Conservation (phyloP, 192 early-diverging fungal species). For the Backusella macrospora region DNA sequence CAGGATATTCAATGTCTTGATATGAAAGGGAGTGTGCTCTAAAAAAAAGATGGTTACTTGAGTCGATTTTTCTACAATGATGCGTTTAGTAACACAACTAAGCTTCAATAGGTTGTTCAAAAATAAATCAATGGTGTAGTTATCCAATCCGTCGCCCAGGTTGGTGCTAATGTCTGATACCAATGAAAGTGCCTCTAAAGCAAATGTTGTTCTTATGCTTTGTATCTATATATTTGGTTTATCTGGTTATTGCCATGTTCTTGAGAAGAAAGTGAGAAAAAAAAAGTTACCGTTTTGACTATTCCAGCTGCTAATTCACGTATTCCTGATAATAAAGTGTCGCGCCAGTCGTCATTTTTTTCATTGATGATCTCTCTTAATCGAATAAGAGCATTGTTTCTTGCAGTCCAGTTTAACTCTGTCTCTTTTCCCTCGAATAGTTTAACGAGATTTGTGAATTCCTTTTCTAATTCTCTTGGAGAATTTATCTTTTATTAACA, state of each 20-base stretch:
- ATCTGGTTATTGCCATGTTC: not conserved
- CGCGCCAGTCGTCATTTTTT: constrained; percentile 16
- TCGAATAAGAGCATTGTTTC: constrained; percentile 25
- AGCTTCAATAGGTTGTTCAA: constrained; percentile 34
- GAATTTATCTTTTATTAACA: constrained; percentile 17
- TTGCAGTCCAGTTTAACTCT: constrained; percentile 39
- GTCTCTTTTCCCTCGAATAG: constrained; percentile 39
- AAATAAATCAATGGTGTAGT: constrained; percentile 39
- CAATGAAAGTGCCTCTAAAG: constrained; percentile 27
- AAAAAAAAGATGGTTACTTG: constrained; percentile 32
- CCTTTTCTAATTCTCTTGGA: constrained; percentile 24
- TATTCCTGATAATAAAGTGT: constrained; percentile 16
- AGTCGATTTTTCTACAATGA: constrained; percentile 26
- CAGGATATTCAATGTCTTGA: constrained; percentile 30
- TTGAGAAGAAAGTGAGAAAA: too few relatives aligned
- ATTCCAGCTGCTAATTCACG: constrained; percentile 23
- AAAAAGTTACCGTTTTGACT: constrained; percentile 26
- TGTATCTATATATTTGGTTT: constrained; percentile 27
- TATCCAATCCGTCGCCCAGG: constrained; percentile 33
- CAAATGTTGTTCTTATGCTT: constrained; percentile 44
- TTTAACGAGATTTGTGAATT: constrained; percentile 10
- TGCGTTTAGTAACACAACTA: constrained; percentile 32
- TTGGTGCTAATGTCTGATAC: constrained; percentile 33
- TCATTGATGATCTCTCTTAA: constrained; percentile 25
- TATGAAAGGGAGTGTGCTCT: constrained; percentile 35